Conservation (phyloP, 345 rosid genomes). For the Salix arbutifolia region DNA sequence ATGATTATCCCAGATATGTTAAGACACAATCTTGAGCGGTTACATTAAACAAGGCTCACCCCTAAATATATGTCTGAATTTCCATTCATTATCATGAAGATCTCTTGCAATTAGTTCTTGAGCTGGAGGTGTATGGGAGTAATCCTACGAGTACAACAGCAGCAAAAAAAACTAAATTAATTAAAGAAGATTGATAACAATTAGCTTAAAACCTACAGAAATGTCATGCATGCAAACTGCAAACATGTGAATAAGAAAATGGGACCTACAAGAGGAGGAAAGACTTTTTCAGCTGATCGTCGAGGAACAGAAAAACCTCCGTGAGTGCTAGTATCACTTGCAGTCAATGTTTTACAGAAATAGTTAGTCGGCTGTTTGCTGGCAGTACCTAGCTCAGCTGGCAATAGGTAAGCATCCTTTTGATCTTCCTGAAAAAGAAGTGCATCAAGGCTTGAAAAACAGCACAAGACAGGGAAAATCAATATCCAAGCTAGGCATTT, state of each 20-base stretch:
- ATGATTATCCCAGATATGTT: not conserved
- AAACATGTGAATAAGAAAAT: not conserved
- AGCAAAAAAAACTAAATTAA: not conserved
- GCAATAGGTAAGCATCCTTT: not conserved
- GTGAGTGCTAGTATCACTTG: slow-evolving; percentile 16
- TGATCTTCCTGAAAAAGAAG: not conserved
- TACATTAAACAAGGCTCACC: not conserved
- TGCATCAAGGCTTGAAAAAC: not conserved
- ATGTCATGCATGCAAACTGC: not conserved
- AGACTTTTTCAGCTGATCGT: slow-evolving; percentile 54
- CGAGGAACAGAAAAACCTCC: slow-evolving; percentile 62
- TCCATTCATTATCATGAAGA: not conserved
- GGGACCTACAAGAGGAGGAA: slow-evolving; percentile 43
- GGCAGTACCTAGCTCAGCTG: not conserved
- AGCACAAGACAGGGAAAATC: not conserved
- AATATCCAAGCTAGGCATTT: not conserved
- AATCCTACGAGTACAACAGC: not conserved
- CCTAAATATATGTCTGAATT: not conserved
- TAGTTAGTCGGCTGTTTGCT: slow-evolving; percentile 47
- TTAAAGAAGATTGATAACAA: not conserved
- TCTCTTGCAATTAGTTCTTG: not conserved
- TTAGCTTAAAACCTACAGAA: not conserved
- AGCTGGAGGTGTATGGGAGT: not conserved
- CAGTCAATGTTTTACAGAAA: slow-evolving; percentile 52
- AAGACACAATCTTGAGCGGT: not conserved